Evolutionary conservation across 2,329 filamentous ascomycete species (phyloP).

Genomic region (Penicillium sp.): DNA sequence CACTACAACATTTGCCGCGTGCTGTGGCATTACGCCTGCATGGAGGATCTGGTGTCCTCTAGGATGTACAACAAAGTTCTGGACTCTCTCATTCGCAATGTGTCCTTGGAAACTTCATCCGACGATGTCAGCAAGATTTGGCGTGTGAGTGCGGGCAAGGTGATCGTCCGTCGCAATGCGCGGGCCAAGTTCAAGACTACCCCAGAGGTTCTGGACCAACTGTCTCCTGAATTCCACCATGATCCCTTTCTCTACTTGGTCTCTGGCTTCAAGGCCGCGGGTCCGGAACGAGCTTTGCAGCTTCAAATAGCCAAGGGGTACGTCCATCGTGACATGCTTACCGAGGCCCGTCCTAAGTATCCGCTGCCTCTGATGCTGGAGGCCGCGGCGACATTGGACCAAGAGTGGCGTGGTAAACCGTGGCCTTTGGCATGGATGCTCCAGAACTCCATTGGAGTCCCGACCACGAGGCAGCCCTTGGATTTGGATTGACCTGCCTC

Average conservation of each 20-base stretch:
- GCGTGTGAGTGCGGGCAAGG: conserved; percentile 35
- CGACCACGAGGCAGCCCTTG: conserved; percentile 16
- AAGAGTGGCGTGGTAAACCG: conserved; percentile 34
- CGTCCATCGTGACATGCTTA: conserved; percentile 35
- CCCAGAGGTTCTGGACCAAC: conserved; percentile 14
- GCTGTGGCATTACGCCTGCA: conserved; percentile 54
- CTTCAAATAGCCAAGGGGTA: conserved; percentile 32
- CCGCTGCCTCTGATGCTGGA: conserved; percentile 41
- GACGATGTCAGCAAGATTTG: conserved; percentile 27
- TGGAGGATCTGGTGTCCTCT: conserved; percentile 38
- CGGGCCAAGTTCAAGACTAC: conserved; percentile 12
- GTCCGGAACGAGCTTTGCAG: conserved; percentile 34
- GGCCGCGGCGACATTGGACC: conserved; percentile 40
- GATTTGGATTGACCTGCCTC: neutral
- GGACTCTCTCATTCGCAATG: conserved; percentile 37
- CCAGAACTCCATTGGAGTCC: conserved; percentile 41
- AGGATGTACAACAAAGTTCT: conserved; percentile 41
- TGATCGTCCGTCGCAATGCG: conserved; percentile 39
- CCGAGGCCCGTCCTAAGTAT: conserved; percentile 25
- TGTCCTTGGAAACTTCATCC: conserved; percentile 10
- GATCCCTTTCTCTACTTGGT: conserved; percentile 34
- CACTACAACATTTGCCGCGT: conserved; percentile 51
- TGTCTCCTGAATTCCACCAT: conserved; percentile 34
- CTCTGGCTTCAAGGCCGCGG: conserved; percentile 21
- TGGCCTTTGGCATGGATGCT: conserved; percentile 36